Base-by-base conservation (phyloP, 305 asterid species). In the Andrographis paniculata region DNA sequence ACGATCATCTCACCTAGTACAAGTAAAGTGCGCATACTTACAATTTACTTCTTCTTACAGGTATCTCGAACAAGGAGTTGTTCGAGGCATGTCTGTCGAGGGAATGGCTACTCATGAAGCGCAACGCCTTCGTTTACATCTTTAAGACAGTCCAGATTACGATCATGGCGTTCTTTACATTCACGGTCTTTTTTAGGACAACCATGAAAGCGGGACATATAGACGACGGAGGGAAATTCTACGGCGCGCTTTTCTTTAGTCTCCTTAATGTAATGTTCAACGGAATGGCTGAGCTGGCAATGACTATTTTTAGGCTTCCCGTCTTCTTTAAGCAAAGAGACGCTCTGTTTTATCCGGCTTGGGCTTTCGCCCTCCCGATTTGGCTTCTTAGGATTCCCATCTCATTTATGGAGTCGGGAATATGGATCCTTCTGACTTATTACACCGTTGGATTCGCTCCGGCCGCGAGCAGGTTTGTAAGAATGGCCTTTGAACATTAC, bases 341-440 rank as follows among this genome's bases (percentile, higher is more conserved):
- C 45, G 56, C 74, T n/a, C 40, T 70, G 18, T 61, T 74, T 56
- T 74, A 66, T 24, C 81, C 81, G 0, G 77, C 81, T 0, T 74
- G 81, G 81, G 81, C 81, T 21, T 70, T 74, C 59, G 77, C 75
- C 18, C 40, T 74, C 7, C 77, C 80, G 3, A 69, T 73, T 48
- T 73, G 70, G 70, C 70, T 73, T 36, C 80, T 73, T 20, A 62
- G 71, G 45, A 66, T 74, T 47, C 81, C 81, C 4, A 22, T 70
- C 10, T 74, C 81, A 7, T 18, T 74, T 13, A 60, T 70, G 40
- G 77, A 74, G 45, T 74, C 81, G 1, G 66, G 59, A 49, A 70
- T 74, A 52, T 74, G 81, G 81, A 58, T 67, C 30, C 42, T 66
- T 39, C 69, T 74, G 19, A 74, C 81, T 6, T 74, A 74, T 53